phyloP scores from a whole-genome alignment of 2,329 filamentous ascomycete species.

The Fusarium coffeatum region DNA sequence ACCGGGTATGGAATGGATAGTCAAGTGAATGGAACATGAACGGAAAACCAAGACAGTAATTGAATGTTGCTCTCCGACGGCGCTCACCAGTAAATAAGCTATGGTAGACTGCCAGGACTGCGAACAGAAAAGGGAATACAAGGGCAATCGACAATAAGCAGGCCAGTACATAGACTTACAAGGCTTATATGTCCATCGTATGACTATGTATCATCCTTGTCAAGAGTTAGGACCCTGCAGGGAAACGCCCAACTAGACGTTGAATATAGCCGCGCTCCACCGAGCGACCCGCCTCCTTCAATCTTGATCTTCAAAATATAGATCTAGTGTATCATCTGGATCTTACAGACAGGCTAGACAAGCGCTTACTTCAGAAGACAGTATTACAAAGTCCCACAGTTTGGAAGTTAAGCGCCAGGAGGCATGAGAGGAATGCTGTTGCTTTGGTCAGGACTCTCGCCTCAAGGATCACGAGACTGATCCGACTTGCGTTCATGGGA shows the following conservation, averaged over 20 bases:
- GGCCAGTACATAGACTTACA: neutral
- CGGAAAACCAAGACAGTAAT: neutral
- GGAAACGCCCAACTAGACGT: neutral
- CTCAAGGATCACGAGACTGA: neutral
- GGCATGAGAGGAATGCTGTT: neutral
- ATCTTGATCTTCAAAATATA: conserved; percentile 43
- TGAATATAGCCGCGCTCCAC: neutral
- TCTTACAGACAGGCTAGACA: conserved; percentile 29
- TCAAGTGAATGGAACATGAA: accelerated
- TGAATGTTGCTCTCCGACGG: accelerated
- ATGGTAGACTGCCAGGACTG: neutral
- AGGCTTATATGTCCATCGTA: accelerated
- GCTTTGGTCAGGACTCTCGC: neutral
- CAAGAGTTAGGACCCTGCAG: neutral
- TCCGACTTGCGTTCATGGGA: neutral
- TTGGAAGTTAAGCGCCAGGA: neutral
- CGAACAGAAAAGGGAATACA: neutral
- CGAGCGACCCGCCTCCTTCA: conserved; percentile 7
- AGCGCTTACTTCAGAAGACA: conserved; percentile 22
- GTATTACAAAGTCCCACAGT: neutral
- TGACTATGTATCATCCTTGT: neutral
- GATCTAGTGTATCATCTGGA: conserved; percentile 37
- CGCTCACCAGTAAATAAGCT: neutral
- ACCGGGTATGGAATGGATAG: accelerated
- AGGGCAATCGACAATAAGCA: neutral